A percentile compares a stretch with the other conserved stretches of the same genome.
These are phyloP conservation scores for Emericellopsis cladophorae DNA, from an alignment of 2,329 filamentous ascomycete genomes.

Conservation along the genomic window DNA sequence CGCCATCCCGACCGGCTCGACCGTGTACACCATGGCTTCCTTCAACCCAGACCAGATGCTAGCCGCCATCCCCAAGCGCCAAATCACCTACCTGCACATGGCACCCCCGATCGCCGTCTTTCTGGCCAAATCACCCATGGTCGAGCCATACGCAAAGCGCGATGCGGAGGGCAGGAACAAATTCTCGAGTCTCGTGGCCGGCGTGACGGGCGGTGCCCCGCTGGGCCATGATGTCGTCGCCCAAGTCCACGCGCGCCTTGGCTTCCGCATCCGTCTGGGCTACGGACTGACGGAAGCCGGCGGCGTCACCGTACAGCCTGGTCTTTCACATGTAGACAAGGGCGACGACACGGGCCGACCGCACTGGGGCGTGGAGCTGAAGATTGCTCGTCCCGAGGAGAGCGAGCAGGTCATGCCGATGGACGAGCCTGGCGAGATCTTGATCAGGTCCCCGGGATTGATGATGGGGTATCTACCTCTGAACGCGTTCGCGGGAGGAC, in stretches of 20 bases:
- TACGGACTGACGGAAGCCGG: slow-evolving; percentile 69
- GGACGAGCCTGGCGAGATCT: slow-evolving; percentile 48
- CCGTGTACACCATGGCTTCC: slow-evolving; percentile 56
- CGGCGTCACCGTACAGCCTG: slow-evolving; percentile 48
- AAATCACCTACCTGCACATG: slow-evolving; percentile 51
- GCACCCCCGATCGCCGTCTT: slow-evolving; percentile 61
- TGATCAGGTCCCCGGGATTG: slow-evolving; percentile 49
- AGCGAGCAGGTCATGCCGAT: slow-evolving; percentile 21
- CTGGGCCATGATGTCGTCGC: slow-evolving; percentile 38
- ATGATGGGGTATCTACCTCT: slow-evolving; percentile 59
- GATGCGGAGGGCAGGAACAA: slow-evolving; percentile 30
- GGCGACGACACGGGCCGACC: slow-evolving; percentile 50
- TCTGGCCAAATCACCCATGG: slow-evolving; percentile 55
- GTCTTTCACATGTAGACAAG: slow-evolving; percentile 25
- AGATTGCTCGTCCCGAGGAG: slow-evolving; percentile 36
- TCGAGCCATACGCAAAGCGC: slow-evolving; percentile 45
- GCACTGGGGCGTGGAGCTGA: slow-evolving; percentile 55
- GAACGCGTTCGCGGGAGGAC: slow-evolving; percentile 18
- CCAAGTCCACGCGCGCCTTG: slow-evolving; percentile 48
- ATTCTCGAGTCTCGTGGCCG: slow-evolving; percentile 39
- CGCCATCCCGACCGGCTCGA: slow-evolving; percentile 35
- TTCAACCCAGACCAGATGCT: slow-evolving; percentile 58
- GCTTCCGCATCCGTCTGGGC: slow-evolving; percentile 40
- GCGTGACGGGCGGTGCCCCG: slow-evolving; percentile 53
- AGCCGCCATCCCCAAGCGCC: slow-evolving; percentile 44